Conservation (phyloP, 1,139 yeast species). For the Waltiozyma sp. region DNA sequence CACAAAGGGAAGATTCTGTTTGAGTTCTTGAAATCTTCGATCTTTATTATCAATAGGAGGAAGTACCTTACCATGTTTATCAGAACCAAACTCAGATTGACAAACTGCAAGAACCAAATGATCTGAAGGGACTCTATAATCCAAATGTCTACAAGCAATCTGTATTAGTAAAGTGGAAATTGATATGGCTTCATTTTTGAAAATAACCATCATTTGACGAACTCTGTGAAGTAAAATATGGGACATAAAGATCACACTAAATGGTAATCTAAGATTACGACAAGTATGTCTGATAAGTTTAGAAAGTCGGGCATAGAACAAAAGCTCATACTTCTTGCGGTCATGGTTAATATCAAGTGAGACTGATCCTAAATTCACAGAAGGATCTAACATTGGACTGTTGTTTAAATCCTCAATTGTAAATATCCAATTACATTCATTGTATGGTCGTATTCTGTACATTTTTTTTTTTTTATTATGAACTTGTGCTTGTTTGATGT, state of each 20-base stretch:
- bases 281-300: not conserved
- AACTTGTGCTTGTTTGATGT: not conserved
- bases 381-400: not conserved
- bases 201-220: not conserved
- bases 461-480: not conserved
- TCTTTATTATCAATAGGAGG: not conserved
- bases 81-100: not conserved
- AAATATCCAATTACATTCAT: not conserved
- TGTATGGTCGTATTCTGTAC: not conserved
- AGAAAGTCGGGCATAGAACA: not conserved
- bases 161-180: not conserved
- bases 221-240: not conserved
- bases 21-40: not conserved
- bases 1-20: not conserved
- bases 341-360: not conserved
- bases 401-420: not conserved
- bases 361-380: not conserved
- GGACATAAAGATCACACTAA: not conserved
- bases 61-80: not conserved
- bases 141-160: not conserved
- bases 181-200: not conserved
- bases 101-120: not conserved
- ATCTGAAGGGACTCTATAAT: not conserved
- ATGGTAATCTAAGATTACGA: not conserved
- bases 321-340: too few relatives aligned